Evolutionary conservation across 352 stramenopile species (phyloP).

Genomic region (Phytophthora pinifolia): DNA sequence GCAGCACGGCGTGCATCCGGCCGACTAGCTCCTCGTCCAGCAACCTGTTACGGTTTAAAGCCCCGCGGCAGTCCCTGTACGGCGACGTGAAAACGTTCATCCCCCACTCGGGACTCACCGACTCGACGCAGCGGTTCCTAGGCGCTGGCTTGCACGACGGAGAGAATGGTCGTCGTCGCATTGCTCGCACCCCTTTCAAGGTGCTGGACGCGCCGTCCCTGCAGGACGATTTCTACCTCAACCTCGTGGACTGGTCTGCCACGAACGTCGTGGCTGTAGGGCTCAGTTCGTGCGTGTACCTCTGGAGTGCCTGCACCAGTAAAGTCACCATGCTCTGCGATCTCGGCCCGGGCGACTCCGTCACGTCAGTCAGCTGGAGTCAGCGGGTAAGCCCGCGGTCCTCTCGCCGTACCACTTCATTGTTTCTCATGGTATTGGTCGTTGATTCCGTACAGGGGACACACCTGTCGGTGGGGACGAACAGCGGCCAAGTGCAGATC

Average conservation of each 20-base stretch:
- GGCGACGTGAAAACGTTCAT: slow-evolving; percentile 59
- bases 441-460: slow-evolving; percentile 54
- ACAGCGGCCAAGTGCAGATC: slow-evolving; percentile 93
- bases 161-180: slow-evolving; percentile 56
- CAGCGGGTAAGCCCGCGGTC: slow-evolving; percentile 61
- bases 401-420: too few species aligned
- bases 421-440: slow-evolving; percentile 5
- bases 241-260: slow-evolving; percentile 97
- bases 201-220: slow-evolving; percentile 96
- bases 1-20: slow-evolving; percentile 31
- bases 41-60: slow-evolving; percentile 80
- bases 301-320: slow-evolving; percentile 93
- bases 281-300: slow-evolving; percentile 93
- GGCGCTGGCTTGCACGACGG: slow-evolving; percentile 20
- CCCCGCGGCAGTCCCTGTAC: slow-evolving; percentile 55
- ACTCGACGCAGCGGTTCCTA: slow-evolving; percentile 36
- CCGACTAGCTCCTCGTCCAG: slow-evolving; percentile 39
- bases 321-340: slow-evolving; percentile 96
- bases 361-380: slow-evolving; percentile 95
- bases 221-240: slow-evolving; percentile 99
- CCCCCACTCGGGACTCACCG: slow-evolving; percentile 46
- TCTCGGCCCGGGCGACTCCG: slow-evolving; percentile 58
- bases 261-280: slow-evolving; percentile 96
- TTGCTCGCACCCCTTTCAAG: slow-evolving; percentile 95
- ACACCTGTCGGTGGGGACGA: slow-evolving; percentile 93